Conservation (phyloP, 768 basidiomycete species). For the Calvatia gigantea region DNA sequence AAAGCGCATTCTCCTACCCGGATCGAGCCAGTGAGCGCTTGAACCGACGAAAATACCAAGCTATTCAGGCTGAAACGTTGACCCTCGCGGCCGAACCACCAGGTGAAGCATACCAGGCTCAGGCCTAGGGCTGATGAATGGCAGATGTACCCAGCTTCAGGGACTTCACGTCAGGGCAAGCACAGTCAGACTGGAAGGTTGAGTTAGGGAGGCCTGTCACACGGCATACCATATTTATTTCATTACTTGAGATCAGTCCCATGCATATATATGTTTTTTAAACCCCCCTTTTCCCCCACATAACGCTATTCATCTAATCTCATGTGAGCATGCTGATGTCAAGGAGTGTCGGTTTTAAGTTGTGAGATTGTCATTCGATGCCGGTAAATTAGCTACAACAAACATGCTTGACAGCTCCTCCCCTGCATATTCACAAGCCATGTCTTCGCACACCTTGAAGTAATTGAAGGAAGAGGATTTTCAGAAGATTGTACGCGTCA, state of each 20-base stretch:
- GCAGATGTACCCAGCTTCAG: not conserved
- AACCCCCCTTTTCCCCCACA: not conserved
- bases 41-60: no score
- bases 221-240: not conserved
- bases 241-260: no score
- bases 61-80: no score
- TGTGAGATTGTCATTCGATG: not conserved
- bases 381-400: not conserved
- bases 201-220: not conserved
- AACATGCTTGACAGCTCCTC: not conserved
- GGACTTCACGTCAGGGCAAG: not conserved
- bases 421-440: slow-evolving; percentile 1
- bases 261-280: not conserved
- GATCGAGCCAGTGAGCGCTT: no score
- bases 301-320: not conserved
- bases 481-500: not conserved
- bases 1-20: no score
- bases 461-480: not conserved
- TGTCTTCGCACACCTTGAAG: not conserved
- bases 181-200: slow-evolving; percentile 1
- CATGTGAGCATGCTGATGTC: not conserved
- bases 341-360: no score
- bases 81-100: not conserved
- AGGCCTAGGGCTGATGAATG: slow-evolving; percentile 6
- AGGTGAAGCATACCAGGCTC: not conserved